Evolutionary conservation across 345 rosid genomes (phyloP).

Genomic region (Syzygium jambos): DNA sequence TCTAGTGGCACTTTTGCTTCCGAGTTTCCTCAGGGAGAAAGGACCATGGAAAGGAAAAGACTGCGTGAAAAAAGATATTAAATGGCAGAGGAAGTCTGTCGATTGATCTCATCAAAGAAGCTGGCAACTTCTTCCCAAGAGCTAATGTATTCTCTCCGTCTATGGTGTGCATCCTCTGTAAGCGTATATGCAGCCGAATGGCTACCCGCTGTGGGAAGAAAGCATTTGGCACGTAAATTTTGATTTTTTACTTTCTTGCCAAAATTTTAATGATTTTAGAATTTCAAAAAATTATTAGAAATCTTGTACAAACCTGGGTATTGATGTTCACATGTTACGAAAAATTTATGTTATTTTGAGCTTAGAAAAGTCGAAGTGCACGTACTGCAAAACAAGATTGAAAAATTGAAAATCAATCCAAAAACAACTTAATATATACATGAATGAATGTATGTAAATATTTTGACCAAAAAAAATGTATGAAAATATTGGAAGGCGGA

Average conservation of each 20-base stretch:
- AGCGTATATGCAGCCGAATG: neutral
- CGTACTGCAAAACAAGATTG: neutral
- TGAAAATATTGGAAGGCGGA: no score
- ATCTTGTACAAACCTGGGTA: neutral
- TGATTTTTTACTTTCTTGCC: neutral
- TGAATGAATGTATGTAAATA: no score
- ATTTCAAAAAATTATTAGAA: neutral
- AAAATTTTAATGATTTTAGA: neutral
- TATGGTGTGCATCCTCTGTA: conserved; percentile 42
- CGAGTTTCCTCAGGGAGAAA: conserved; percentile 21
- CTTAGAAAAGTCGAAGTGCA: neutral
- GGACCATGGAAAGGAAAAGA: conserved; percentile 28
- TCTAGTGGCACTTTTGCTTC: neutral
- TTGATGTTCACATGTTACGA: no score
- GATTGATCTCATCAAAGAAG: conserved; percentile 32
- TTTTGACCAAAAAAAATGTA: no score
- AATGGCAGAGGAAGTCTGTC: conserved; percentile 81
- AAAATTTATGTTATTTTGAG: neutral
- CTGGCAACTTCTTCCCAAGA: conserved; percentile 32
- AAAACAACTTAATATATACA: no score
- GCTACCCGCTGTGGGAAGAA: no score
- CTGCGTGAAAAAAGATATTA: conserved; percentile 42
- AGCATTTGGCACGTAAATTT: neutral
- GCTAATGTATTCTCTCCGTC: conserved; percentile 64
- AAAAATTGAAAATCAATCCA: neutral